These are phyloP conservation scores for Solanum bukasovii DNA, from an alignment of 257 asterid genomes.

Conservation along the genomic window DNA sequence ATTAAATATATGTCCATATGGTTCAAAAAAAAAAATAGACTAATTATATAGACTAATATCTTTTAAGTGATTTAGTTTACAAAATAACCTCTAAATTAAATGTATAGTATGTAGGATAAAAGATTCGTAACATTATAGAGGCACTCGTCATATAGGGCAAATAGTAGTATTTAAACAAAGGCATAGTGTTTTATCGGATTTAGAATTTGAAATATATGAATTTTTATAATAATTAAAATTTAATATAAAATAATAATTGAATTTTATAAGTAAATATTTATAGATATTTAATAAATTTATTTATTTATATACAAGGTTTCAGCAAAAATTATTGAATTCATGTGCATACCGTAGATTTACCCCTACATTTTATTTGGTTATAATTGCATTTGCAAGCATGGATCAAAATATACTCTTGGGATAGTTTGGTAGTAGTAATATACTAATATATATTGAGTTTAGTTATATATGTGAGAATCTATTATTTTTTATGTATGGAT, in stretches of 20 bases:
- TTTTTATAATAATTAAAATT: no score
- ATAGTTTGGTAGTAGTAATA: background rate
- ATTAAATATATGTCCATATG: no score
- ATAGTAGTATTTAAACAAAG: no score
- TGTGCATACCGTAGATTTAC: accelerated
- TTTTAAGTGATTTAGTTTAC: background rate
- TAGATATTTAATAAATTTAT: background rate
- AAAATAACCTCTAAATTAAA: background rate
- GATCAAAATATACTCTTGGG: background rate
- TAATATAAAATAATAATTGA: background rate
- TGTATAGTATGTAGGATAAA: background rate
- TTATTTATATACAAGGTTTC: background rate
- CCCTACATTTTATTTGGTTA: background rate
- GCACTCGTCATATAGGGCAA: background rate
- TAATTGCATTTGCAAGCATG: background rate
- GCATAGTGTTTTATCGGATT: background rate
- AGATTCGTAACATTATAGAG: background rate
- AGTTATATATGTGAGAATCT: background rate
- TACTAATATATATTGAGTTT: background rate
- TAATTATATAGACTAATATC: background rate
- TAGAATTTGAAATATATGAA: background rate
- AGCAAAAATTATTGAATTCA: background rate
- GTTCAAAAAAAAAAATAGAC: background rate
- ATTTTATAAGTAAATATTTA: background rate
- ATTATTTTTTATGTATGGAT: background rate